Evolutionary conservation across 306 rosid species (phyloP).

Genomic region (Styphnolobium japonicum): DNA sequence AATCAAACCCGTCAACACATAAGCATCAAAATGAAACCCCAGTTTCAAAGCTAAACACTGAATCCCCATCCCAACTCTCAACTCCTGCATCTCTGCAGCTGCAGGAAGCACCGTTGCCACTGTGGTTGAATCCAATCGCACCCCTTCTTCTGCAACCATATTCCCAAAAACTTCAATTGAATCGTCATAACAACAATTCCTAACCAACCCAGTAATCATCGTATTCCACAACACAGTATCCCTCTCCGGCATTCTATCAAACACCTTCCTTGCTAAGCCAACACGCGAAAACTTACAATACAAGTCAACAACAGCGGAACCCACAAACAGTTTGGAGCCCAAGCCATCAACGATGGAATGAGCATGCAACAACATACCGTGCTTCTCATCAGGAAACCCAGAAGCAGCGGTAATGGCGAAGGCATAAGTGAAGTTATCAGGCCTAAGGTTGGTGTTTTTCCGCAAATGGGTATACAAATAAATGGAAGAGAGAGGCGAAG

Average conservation of each 20-base stretch:
- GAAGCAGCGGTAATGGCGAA: conserved; percentile 63
- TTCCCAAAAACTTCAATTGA: conserved; percentile 44
- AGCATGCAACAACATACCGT: conserved; percentile 61
- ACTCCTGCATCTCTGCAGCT: conserved; percentile 68
- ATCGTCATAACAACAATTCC: conserved; percentile 53
- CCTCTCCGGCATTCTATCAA: conserved; percentile 59
- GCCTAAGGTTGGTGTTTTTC: conserved; percentile 43
- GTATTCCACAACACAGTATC: conserved; percentile 85
- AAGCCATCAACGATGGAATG: conserved; percentile 68
- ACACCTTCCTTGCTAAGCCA: conserved; percentile 70
- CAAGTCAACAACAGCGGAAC: conserved; percentile 63
- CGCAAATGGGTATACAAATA: conserved; percentile 61
- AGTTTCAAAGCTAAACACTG: conserved; percentile 70
- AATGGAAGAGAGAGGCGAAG: conserved; percentile 50
- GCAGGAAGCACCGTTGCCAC: conserved; percentile 75
- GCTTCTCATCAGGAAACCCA: conserved; percentile 30
- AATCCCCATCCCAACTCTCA: conserved; percentile 58
- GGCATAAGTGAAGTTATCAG: conserved; percentile 71
- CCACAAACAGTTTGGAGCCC: conserved; percentile 56
- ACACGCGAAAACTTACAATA: conserved; percentile 58
- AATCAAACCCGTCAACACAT: conserved; percentile 76
- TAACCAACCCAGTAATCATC: conserved; percentile 70
- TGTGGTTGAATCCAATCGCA: conserved; percentile 57
- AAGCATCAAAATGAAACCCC: conserved; percentile 57
- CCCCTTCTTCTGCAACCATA: conserved; percentile 49